Percentiles rank a stretch among this genome's conserved stretches.
phyloP scores from a whole-genome alignment of 1,284 basidiomycete genomes.

The Neolentinus lepideus region DNA sequence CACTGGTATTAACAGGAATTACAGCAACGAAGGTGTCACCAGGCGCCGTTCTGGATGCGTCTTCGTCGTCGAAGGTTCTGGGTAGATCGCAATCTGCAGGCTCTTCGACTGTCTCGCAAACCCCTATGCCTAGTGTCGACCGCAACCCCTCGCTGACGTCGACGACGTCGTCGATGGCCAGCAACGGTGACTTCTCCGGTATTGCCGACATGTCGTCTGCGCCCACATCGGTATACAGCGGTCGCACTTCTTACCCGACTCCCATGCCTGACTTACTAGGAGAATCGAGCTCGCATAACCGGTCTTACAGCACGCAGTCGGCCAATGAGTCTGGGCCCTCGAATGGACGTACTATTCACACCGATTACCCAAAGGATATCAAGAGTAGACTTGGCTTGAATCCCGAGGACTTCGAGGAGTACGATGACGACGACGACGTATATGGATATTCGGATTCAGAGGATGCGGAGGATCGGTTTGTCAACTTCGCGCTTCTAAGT shows the following conservation, averaged over 20 bases:
- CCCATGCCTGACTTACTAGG: not conserved
- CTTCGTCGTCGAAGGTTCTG: not conserved
- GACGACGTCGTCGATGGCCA: not conserved
- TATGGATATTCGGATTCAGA: slow-evolving; percentile 61
- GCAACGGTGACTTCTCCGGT: not conserved
- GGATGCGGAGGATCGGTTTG: slow-evolving; percentile 71
- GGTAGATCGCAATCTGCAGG: not conserved
- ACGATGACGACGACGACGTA: slow-evolving; percentile 45
- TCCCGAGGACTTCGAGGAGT: slow-evolving; percentile 33
- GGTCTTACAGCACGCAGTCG: not conserved
- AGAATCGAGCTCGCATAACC: not conserved
- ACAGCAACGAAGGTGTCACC: no score
- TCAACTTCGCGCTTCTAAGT: slow-evolving; percentile 83
- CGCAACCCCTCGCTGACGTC: slow-evolving; percentile 20
- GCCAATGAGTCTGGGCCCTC: not conserved
- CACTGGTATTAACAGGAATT: no score
- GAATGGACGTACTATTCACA: not conserved
- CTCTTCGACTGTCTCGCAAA: not conserved
- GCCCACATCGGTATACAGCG: slow-evolving; percentile 9
- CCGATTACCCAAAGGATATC: not conserved
- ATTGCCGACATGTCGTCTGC: slow-evolving; percentile 1
- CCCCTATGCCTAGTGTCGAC: slow-evolving; percentile 10
- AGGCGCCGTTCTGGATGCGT: not conserved
- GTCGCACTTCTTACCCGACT: slow-evolving; percentile 11
- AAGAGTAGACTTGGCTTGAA: slow-evolving; percentile 27